Evolutionary conservation across 768 basidiomycete genomes (phyloP), one percentile per base, ranked within the genome.

Genomic region (Amanita pallidorosea): DNA sequence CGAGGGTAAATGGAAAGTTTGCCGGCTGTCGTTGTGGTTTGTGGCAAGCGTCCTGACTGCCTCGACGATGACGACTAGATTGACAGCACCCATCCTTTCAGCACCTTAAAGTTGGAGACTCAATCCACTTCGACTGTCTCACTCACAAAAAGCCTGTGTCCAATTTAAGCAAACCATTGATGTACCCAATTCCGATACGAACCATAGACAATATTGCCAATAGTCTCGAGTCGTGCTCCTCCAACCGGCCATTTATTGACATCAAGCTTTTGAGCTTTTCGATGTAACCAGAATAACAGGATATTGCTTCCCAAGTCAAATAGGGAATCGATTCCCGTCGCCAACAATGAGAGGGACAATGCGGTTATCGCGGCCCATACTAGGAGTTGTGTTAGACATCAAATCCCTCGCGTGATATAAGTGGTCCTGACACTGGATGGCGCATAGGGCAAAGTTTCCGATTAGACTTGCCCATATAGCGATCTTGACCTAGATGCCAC

Each of bases 301-400:
- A 90, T 63, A 58, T 90, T 92, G 60, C 87, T 88, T 41, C 85
- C 84, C 55, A 88, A 73, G 61, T 93, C 91, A 60, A 84, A 89
- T 13, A 88, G 71, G 11, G 93, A 82, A 62, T 98, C 95, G 60
- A 94, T 86, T 7, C 77, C 86, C 2, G 92, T 95, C 9, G 92
- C 91, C 53, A 97, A 76, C 45, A 97, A 71, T 4, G 92, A 90
- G 4, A 97, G 70, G 0, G 91, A 95, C 4, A 77, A 55, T 1
- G 90, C 85, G 2, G 88, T 87, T 47, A 89, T 74, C 11, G 96
- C 95, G 11, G 89, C 95, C 62, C 97, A 99, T 58, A 99, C 88
- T 92, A 52, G 25, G 50, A 37, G 45, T 5, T 46, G 18, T 46
- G 23, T 51, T 36, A 52, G 18, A 38, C 12, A 20, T 42, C 17